These are phyloP conservation scores for Anaeromyces robustus DNA, from an alignment of 192 early-diverging fungal species.

Conservation along the genomic window DNA sequence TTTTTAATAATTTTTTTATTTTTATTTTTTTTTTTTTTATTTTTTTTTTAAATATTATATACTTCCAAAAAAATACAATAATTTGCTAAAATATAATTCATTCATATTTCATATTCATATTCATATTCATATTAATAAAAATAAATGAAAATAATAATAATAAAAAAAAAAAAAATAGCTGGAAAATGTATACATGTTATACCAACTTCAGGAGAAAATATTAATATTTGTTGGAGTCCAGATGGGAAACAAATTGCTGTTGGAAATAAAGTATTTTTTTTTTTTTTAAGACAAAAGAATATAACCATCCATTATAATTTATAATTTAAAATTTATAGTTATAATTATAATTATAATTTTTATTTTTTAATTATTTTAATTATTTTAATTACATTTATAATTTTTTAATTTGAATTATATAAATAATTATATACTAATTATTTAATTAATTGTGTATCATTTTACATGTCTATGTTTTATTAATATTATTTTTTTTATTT, in stretches of 20 bases:
- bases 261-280: conserved; percentile 53
- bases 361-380: not conserved
- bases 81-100: too few species aligned
- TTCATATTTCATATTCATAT: too few species aligned
- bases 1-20: conserved; percentile 6
- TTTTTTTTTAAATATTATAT: not conserved
- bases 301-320: not conserved
- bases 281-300: too few species aligned
- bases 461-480: too few species aligned
- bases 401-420: too few species aligned
- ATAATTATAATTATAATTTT: not conserved
- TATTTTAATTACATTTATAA: too few species aligned
- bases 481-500: too few species aligned
- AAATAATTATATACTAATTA: too few species aligned
- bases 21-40: conserved; percentile 9
- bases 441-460: too few species aligned
- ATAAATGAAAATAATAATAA: too few species aligned
- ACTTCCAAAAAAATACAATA: too few species aligned
- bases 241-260: conserved; percentile 63
- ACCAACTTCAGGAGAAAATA: conserved; percentile 61
- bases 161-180: conserved; percentile 15
- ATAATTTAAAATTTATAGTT: not conserved
- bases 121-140: too few species aligned
- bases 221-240: conserved; percentile 72
- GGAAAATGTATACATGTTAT: conserved; percentile 37